These are phyloP conservation scores for Herpotrichia juniperi DNA, from an alignment of 2,329 filamentous ascomycete species.

Conservation along the genomic window DNA sequence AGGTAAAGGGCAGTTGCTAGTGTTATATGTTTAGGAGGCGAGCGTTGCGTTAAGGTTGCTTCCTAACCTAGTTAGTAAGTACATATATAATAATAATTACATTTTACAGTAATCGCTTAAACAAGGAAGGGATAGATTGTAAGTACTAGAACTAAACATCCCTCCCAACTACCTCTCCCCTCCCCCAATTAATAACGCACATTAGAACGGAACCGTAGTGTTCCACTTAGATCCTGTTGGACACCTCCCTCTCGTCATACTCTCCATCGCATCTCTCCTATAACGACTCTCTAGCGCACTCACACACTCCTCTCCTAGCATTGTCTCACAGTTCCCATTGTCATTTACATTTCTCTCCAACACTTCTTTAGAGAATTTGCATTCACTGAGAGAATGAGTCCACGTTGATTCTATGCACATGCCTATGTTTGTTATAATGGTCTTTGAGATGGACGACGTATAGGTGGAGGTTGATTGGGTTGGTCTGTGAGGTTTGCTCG, in stretches of 20 bases:
- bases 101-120: neutral
- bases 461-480: too few relatives aligned
- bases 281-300: slow-evolving; percentile 1
- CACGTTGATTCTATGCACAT: neutral
- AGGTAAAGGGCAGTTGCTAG: too few relatives aligned
- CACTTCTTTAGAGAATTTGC: slow-evolving; percentile 4
- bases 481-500: too few relatives aligned
- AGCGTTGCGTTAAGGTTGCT: neutral
- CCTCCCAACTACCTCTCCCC: neutral
- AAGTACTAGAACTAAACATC: neutral
- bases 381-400: neutral
- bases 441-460: too few relatives aligned
- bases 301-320: slow-evolving; percentile 11
- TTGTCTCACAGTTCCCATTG: slow-evolving; percentile 9
- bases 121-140: neutral
- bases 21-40: neutral
- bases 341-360: slow-evolving; percentile 5
- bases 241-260: neutral
- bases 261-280: neutral
- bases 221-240: neutral
- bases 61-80: neutral
- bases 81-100: neutral
- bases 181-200: neutral
- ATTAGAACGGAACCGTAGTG: slow-evolving; percentile 2
- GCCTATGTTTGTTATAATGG: too few relatives aligned